A percentile compares a stretch with the other conserved stretches of the same genome.
Evolutionary conservation across 1,139 yeast species (phyloP).

Genomic region (Geotrichum cucujoidarum): DNA sequence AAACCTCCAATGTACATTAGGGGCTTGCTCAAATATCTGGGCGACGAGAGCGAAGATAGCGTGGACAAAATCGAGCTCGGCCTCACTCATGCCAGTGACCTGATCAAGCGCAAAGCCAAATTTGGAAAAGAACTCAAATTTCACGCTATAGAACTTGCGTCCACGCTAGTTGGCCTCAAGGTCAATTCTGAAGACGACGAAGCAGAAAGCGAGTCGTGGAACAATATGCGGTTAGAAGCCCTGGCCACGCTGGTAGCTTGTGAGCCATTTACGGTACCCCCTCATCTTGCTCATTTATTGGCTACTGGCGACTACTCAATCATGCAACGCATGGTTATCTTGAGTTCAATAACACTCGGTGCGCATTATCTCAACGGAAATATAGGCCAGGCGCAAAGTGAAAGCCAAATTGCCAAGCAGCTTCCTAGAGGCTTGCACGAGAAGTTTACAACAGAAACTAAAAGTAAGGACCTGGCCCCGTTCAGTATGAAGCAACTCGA

Average conservation of each 20-base stretch:
- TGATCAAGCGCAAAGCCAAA: constrained; percentile 49
- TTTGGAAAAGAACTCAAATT: constrained; percentile 53
- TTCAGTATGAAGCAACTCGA: constrained; percentile 12
- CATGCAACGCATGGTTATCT: constrained; percentile 52
- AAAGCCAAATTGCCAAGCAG: constrained; percentile 40
- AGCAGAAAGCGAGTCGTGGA: constrained; percentile 49
- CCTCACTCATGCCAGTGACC: constrained; percentile 48
- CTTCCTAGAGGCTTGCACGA: constrained; percentile 48
- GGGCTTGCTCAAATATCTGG: constrained; percentile 54
- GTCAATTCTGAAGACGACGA: constrained; percentile 34
- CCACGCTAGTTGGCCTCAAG: constrained; percentile 44
- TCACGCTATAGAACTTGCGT: constrained; percentile 46
- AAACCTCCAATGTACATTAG: constrained; percentile 56
- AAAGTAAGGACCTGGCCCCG: neutral
- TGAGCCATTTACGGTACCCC: constrained; percentile 42
- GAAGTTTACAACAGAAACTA: constrained; percentile 21
- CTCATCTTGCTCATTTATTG: constrained; percentile 43
- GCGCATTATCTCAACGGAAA: constrained; percentile 32
- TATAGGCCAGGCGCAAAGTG: constrained; percentile 46
- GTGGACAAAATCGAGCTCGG: constrained; percentile 52
- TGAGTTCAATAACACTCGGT: constrained; percentile 53
- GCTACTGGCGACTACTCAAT: constrained; percentile 61
- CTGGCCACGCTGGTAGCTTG: constrained; percentile 52
- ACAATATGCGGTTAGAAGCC: constrained; percentile 46
- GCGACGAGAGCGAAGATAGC: constrained; percentile 34